Conservation (phyloP, 768 basidiomycete genomes). For the Lactarius tabidus region DNA sequence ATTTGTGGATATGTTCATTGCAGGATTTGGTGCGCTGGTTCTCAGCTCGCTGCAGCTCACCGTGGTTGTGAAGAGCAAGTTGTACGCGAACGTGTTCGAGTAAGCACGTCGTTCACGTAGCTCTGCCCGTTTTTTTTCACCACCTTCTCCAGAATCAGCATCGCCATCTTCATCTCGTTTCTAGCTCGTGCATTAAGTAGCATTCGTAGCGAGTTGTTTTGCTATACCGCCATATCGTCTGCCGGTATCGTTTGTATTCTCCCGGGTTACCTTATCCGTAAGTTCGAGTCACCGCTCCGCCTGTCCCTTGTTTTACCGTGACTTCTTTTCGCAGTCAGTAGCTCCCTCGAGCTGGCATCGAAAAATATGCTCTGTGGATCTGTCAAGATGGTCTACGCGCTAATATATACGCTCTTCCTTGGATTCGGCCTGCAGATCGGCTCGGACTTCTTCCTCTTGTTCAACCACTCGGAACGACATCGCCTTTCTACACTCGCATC, state of each 20-base stretch:
- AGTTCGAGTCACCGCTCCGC: constrained; percentile 27
- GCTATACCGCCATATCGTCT: constrained; percentile 86
- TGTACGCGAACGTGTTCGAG: constrained; percentile 91
- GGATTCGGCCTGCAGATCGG: constrained; percentile 83
- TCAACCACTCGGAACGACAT: constrained; percentile 55
- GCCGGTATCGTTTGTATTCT: constrained; percentile 82
- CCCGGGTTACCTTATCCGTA: constrained; percentile 80
- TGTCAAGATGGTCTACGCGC: constrained; percentile 80
- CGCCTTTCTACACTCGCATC: constrained; percentile 49
- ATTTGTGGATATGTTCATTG: constrained; percentile 76
- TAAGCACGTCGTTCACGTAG: constrained; percentile 36
- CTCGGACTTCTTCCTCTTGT: constrained; percentile 68
- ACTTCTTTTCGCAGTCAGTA: constrained; percentile 51
- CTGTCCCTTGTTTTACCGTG: background rate
- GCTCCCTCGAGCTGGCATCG: constrained; percentile 76
- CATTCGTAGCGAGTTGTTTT: constrained; percentile 70
- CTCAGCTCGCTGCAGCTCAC: constrained; percentile 66
- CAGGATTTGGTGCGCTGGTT: constrained; percentile 62
- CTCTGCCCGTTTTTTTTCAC: background rate
- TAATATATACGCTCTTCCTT: constrained; percentile 78
- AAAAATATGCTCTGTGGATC: constrained; percentile 79
- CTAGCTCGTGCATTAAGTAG: constrained; percentile 75
- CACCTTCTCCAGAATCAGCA: constrained; percentile 54
- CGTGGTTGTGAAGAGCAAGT: constrained; percentile 65
- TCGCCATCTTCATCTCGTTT: constrained; percentile 77